phyloP scores from a whole-genome alignment of 1,284 basidiomycete species.

The Ceratobasidium sp. region DNA sequence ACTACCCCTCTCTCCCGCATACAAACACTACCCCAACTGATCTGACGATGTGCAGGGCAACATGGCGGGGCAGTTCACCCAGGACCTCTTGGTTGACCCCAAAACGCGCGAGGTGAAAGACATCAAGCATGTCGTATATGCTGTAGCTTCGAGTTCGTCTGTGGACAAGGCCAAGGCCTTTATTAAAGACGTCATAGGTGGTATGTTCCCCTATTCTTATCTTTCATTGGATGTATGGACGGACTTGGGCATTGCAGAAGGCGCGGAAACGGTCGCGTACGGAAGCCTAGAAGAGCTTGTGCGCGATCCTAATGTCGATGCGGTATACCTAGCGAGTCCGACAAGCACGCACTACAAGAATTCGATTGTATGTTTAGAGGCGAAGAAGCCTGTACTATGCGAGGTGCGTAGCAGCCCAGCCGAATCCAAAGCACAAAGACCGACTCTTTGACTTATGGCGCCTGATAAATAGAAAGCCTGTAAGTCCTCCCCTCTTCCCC shows the following conservation, averaged over 20 bases:
- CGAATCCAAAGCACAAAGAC: background rate
- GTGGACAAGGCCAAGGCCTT: slow-evolving; percentile 60
- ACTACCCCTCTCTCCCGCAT: background rate
- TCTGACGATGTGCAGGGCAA: slow-evolving; percentile 40
- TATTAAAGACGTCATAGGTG: slow-evolving; percentile 56
- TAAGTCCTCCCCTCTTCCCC: slow-evolving; percentile 29
- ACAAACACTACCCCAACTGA: too few relatives aligned
- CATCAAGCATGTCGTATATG: slow-evolving; percentile 61
- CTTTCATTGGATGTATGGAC: background rate
- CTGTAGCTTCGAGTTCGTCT: slow-evolving; percentile 62
- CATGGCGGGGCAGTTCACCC: slow-evolving; percentile 50
- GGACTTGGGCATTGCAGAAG: slow-evolving; percentile 1
- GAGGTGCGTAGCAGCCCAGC: slow-evolving; percentile 52
- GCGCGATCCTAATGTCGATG: slow-evolving; percentile 60
- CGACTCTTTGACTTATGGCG: background rate
- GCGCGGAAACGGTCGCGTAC: slow-evolving; percentile 53
- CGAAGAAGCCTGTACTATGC: slow-evolving; percentile 63
- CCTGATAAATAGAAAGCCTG: slow-evolving; percentile 47
- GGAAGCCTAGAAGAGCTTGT: slow-evolving; percentile 64
- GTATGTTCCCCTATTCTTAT: slow-evolving; percentile 21
- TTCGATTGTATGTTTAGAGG: slow-evolving; percentile 59
- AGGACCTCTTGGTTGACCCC: slow-evolving; percentile 51
- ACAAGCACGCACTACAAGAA: slow-evolving; percentile 64
- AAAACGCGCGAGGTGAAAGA: slow-evolving; percentile 58
- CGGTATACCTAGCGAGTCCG: slow-evolving; percentile 63